These are phyloP conservation scores for Ganoderma sp. DNA, from an alignment of 1,284 basidiomycete genomes.

Conservation along the genomic window DNA sequence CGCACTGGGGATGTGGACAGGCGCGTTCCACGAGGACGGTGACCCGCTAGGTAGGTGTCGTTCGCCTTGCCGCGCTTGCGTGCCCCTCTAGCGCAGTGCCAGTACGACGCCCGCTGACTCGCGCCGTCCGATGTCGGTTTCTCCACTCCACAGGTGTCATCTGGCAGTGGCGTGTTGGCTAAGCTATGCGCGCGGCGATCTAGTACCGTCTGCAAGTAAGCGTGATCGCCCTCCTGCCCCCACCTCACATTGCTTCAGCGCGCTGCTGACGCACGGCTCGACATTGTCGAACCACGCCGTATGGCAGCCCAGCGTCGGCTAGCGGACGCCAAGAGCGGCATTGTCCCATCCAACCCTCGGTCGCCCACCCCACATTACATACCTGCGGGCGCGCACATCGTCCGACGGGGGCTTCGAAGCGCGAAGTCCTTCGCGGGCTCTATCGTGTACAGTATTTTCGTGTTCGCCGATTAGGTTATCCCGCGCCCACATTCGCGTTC, in stretches of 20 bases:
- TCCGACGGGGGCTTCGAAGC: not conserved
- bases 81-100: too few relatives aligned
- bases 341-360: not conserved
- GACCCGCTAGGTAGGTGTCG: slow-evolving; percentile 52
- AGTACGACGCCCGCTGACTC: not conserved
- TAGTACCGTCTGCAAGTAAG: not conserved
- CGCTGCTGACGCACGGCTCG: not conserved
- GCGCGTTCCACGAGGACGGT: slow-evolving; percentile 52
- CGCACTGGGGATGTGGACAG: slow-evolving; percentile 65
- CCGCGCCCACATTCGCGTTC: not conserved
- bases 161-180: slow-evolving; percentile 31
- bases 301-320: not conserved
- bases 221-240: not conserved
- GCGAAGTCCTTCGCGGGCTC: not conserved
- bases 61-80: not conserved
- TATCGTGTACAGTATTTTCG: not conserved
- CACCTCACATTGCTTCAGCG: not conserved
- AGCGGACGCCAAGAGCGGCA: not conserved
- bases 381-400: not conserved
- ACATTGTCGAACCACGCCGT: not conserved
- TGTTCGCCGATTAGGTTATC: too few relatives aligned
- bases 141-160: slow-evolving; percentile 18
- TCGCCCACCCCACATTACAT: not conserved
- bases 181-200: not conserved
- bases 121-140: not conserved